Base-by-base conservation (phyloP, 768 basidiomycete genomes). In the Suillus americanus region DNA sequence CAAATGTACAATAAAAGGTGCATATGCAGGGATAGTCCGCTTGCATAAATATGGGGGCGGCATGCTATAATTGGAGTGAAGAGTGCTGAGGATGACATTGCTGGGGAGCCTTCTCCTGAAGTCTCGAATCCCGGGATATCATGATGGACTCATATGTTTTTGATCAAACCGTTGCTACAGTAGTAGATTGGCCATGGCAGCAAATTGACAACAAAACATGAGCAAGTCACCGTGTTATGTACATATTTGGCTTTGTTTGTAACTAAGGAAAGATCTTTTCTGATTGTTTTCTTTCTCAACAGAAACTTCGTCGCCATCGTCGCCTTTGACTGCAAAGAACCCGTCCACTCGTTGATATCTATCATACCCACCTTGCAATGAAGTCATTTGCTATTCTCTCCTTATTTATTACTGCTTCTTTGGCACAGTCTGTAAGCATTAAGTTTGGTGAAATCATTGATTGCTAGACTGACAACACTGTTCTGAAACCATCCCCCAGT, bases 331-430 rank as follows among this genome's bases (percentile, higher is more conserved):
- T 65, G 64, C 73, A 74, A 73, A 75, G 68, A 77, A 77, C 71
- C 61, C 73, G 75, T 78, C 77, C 79, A 66, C 69, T 79, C 79
- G 37, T 78, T 80, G 56, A 64, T 59, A 56, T 60, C 33, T 46
- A 35, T 30, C 73, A 62, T 68, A 57, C 65, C 69, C 68, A 66
- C 73, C 73, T 78, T 73, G 72, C 77, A 77, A 75, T 89, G 76
- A 86, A 81, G 69, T 82, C 83, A 20, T 73, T 89, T 69, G 80
- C 84, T 60, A 69, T 88, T 60, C 51, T 86, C 43, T 82, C 88
- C 46, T 67, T 85, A 12, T 73, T 88, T 62, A 75, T 83, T n/a
- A 71, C 86, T 25, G 79, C 78, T 23, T 87, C 77, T 10, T 68
- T 85, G 65, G 88, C 86, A 10, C 82, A 84, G 78, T 79, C 81